phyloP scores from a whole-genome alignment of 164 flowering plant species.

The Pachysandra terminalis region DNA sequence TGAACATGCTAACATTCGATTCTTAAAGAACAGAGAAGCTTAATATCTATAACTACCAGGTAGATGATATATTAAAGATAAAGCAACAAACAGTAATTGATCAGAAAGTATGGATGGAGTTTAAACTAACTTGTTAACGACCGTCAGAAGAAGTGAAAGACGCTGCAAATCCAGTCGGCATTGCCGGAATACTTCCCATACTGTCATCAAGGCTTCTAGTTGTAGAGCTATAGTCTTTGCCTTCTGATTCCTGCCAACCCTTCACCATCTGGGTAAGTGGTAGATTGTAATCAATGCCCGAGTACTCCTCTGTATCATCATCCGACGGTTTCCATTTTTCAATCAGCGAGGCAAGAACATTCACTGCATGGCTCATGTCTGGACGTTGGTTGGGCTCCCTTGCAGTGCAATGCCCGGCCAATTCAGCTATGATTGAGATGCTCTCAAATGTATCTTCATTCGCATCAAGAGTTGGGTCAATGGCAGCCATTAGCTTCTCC shows the following conservation, averaged over 20 bases:
- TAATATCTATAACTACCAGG: too few relatives aligned
- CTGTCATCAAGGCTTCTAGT: slow-evolving; percentile 42
- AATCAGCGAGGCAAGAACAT: slow-evolving; percentile 50
- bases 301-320: slow-evolving; percentile 43
- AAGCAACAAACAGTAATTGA: too few relatives aligned
- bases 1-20: too few relatives aligned
- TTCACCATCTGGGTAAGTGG: slow-evolving; percentile 61
- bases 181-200: slow-evolving; percentile 68
- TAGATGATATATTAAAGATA: too few relatives aligned
- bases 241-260: slow-evolving; percentile 69
- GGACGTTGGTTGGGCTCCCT: slow-evolving; percentile 79
- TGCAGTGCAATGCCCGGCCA: slow-evolving; percentile 88
- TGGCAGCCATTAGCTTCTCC: slow-evolving; percentile 47
- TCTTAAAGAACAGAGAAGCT: too few relatives aligned
- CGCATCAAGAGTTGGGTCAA: slow-evolving; percentile 56
- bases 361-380: slow-evolving; percentile 82
- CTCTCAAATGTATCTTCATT: slow-evolving; percentile 52
- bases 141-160: slow-evolving; percentile 73
- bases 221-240: slow-evolving; percentile 26
- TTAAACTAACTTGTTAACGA: slow-evolving; percentile 19
- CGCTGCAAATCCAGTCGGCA: slow-evolving; percentile 65
- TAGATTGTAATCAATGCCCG: slow-evolving; percentile 55
- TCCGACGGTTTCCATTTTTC: slow-evolving; percentile 70
- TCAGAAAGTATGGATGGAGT: neutral
- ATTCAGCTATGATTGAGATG: slow-evolving; percentile 50